Base-by-base conservation (phyloP, 768 basidiomycete species). In the Mrakia gelida region DNA sequence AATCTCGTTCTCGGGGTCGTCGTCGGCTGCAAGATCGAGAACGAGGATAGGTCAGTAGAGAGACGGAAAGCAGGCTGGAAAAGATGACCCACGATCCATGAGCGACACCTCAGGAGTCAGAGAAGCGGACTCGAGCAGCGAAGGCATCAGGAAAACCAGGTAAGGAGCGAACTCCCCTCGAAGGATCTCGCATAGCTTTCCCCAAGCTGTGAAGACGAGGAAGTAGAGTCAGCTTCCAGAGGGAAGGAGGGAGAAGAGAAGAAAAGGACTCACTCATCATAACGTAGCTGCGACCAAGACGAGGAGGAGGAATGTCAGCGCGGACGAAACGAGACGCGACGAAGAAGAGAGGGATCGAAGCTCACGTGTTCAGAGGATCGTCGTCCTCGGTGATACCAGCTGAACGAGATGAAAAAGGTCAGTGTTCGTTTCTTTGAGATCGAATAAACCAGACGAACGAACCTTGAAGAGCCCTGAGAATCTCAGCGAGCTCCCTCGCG, bases 141-240 rank as follows among this genome's bases (percentile, higher is more conserved):
- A 87, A 0, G 93, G 92, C 89, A 95, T 93, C 3, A 95, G 93
- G 23, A 91, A 88, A 0, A 91, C 90, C 3, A 95, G 87, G 83
- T 92, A 95, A 0, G 92, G 92, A 82, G 92, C 92, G 79, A 95
- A 96, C 81, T 94, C 92, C 16, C 88, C 86, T 0, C 91, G 91
- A 81, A 95, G 88, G 0, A 92, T 92, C 80, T 93, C 92, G 82
- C 92, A 94, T 0, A 95, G 88, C 81, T 92, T 94, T 2, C 92
- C 91, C 93, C 93, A 95, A 0, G 93, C 95, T 62, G 90, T 56
- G 45, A 30, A 9, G 13, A 74, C 21, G 13, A 38, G 62, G n/a
- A 74, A 23, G 74, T 61, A 75, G 26, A 32, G 63, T 65, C 32
- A 65, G 63, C 5, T 6, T 52, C 75, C 15, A 38, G 18, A 45